Conservation (phyloP, 768 basidiomycete species). For the Auricularia sp. region DNA sequence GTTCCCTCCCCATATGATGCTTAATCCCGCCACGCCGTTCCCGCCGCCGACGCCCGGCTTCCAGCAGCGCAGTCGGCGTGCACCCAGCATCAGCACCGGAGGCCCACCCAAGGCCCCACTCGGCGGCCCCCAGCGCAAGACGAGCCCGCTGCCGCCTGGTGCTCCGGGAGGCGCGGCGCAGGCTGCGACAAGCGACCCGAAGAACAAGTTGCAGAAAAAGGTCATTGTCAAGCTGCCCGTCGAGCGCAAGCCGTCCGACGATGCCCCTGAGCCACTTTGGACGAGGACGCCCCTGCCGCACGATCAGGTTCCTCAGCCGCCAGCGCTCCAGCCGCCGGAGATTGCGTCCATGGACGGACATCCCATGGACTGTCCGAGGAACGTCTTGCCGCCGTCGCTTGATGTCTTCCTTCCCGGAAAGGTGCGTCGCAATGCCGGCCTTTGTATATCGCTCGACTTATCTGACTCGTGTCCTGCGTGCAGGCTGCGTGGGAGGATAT, state of each 20-base stretch:
- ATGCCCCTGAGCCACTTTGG: conserved; percentile 36
- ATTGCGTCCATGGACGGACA: conserved; percentile 40
- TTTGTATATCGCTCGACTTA: conserved; percentile 2
- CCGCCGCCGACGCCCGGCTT: conserved; percentile 26
- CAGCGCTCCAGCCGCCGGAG: conserved; percentile 19
- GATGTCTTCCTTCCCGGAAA: conserved; percentile 79
- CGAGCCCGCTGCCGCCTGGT: conserved; percentile 46
- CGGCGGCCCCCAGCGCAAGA: conserved; percentile 69
- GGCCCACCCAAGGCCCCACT: conserved; percentile 83
- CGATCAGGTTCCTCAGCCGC: conserved; percentile 24
- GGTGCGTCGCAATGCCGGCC: conserved; percentile 30
- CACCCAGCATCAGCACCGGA: conserved; percentile 59
- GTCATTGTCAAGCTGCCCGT: conserved; percentile 60
- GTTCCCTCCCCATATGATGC: conserved; percentile 40
- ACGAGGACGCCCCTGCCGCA: conserved; percentile 46
- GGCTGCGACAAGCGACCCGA: conserved; percentile 11
- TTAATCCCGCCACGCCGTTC: conserved; percentile 24
- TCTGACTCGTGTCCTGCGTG: conserved; percentile 8
- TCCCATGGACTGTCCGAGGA: conserved; percentile 47
- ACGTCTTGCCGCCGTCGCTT: conserved; percentile 49
- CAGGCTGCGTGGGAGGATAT: conserved; percentile 68
- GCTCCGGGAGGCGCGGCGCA: conserved; percentile 12
- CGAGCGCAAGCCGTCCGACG: conserved; percentile 35
- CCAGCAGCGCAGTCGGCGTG: conserved; percentile 51
- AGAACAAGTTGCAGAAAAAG: conserved; percentile 48